phyloP scores from a whole-genome alignment of 1,284 basidiomycete genomes.

The Exobasidium cylindrosporum region DNA sequence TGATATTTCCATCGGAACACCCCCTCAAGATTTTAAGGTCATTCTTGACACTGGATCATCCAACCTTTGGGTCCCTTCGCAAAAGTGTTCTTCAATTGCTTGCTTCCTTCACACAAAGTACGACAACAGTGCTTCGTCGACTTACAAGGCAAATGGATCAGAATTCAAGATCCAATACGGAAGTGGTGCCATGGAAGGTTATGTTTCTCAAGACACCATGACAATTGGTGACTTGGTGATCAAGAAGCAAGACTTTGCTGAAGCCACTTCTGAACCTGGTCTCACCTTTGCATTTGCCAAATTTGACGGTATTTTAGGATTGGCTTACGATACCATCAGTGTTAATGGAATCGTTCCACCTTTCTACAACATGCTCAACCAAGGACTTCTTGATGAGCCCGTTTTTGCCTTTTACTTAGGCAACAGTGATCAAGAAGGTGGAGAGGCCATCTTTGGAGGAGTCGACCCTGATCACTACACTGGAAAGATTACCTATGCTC shows the following conservation, averaged over 20 bases:
- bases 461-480: slow-evolving; percentile 75
- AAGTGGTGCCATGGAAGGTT: slow-evolving; percentile 94
- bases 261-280: slow-evolving; percentile 93
- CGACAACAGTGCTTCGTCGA: slow-evolving; percentile 72
- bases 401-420: slow-evolving; percentile 96
- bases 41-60: slow-evolving; percentile 84
- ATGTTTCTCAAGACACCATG: slow-evolving; percentile 81
- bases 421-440: slow-evolving; percentile 79
- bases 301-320: slow-evolving; percentile 91
- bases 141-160: slow-evolving; percentile 88
- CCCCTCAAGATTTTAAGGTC: slow-evolving; percentile 71
- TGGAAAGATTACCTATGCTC: slow-evolving; percentile 82
- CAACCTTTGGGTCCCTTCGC: slow-evolving; percentile 91
- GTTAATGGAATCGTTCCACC: slow-evolving; percentile 92
- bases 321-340: slow-evolving; percentile 92
- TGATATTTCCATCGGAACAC: slow-evolving; percentile 77
- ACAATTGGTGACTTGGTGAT: slow-evolving; percentile 80
- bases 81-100: slow-evolving; percentile 85
- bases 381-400: slow-evolving; percentile 76
- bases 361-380: slow-evolving; percentile 89
- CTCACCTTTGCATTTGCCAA: slow-evolving; percentile 74
- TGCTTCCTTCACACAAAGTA: slow-evolving; percentile 98
- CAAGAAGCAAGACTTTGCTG: slow-evolving; percentile 82
- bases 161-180: slow-evolving; percentile 93
- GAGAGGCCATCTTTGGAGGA: slow-evolving; percentile 90